phyloP scores from a whole-genome alignment of 2,329 filamentous ascomycete species.

The Fusarium sp. region DNA sequence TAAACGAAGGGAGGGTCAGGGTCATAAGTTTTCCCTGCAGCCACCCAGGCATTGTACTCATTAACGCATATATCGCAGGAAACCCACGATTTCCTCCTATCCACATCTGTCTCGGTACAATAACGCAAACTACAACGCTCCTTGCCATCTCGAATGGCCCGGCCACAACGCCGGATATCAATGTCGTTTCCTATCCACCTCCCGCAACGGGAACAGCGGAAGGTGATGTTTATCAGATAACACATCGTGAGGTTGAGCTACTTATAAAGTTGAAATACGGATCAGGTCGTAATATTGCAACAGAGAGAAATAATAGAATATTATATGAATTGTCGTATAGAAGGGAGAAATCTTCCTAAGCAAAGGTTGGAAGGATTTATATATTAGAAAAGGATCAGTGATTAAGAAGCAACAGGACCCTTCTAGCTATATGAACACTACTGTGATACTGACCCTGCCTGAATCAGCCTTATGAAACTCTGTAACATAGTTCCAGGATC shows the following conservation, averaged over 20 bases:
- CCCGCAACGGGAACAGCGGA: background rate
- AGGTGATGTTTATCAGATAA: background rate
- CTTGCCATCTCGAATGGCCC: background rate
- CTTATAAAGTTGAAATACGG: fast-evolving
- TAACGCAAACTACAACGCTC: background rate
- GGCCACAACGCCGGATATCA: background rate
- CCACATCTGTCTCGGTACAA: background rate
- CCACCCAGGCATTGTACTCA: background rate
- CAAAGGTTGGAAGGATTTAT: no score
- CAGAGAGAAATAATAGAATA: no score
- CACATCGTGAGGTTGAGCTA: background rate
- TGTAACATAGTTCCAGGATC: no score
- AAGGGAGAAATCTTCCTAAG: no score
- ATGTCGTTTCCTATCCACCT: background rate
- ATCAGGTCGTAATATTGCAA: background rate
- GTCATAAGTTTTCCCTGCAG: background rate
- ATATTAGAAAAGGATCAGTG: no score
- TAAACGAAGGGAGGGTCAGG: background rate
- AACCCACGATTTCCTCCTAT: background rate
- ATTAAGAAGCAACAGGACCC: no score
- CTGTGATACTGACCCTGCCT: no score
- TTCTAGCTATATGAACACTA: no score
- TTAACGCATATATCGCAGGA: background rate
- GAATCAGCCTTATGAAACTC: no score
- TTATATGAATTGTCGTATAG: no score